phyloP scores from a whole-genome alignment of 1,139 yeast species.

The Petasospora fabianii region DNA sequence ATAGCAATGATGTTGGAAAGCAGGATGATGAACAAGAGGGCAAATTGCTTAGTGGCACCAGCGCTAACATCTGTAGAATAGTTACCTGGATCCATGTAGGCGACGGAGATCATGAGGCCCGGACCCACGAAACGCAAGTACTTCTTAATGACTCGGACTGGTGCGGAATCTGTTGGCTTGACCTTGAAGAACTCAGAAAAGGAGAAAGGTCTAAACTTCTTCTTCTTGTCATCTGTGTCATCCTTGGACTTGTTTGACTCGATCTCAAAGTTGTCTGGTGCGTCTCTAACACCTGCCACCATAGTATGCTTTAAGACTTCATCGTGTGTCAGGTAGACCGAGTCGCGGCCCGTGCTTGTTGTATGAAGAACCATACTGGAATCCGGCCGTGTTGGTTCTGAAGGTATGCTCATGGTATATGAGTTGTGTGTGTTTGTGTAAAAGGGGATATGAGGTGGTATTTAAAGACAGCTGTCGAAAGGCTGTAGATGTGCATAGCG shows the following conservation, averaged over 20 bases:
- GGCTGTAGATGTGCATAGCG: not conserved
- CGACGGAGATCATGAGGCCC: slow-evolving; percentile 71
- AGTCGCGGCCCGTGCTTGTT: not conserved
- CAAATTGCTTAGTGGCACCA: slow-evolving; percentile 64
- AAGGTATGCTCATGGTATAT: not conserved
- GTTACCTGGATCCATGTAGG: slow-evolving; percentile 85
- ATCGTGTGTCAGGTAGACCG: slow-evolving; percentile 14
- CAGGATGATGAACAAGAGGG: slow-evolving; percentile 62
- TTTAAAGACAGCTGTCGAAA: not conserved
- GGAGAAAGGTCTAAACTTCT: not conserved
- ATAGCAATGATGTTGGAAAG: slow-evolving; percentile 70
- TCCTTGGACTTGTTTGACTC: not conserved
- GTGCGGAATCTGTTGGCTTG: slow-evolving; percentile 16
- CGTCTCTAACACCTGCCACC: slow-evolving; percentile 21
- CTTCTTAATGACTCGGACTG: slow-evolving; percentile 36
- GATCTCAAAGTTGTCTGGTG: slow-evolving; percentile 1
- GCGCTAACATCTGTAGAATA: slow-evolving; percentile 78
- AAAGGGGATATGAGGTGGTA: not conserved
- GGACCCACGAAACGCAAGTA: slow-evolving; percentile 70
- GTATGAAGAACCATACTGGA: not conserved
- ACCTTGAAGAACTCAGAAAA: slow-evolving; percentile 11
- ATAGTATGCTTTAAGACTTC: slow-evolving; percentile 21
- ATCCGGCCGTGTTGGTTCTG: not conserved
- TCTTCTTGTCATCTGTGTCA: not conserved
- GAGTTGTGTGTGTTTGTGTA: not conserved